phyloP scores from a whole-genome alignment of 352 stramenopile species.

The Globisporangium paroecandrum region DNA sequence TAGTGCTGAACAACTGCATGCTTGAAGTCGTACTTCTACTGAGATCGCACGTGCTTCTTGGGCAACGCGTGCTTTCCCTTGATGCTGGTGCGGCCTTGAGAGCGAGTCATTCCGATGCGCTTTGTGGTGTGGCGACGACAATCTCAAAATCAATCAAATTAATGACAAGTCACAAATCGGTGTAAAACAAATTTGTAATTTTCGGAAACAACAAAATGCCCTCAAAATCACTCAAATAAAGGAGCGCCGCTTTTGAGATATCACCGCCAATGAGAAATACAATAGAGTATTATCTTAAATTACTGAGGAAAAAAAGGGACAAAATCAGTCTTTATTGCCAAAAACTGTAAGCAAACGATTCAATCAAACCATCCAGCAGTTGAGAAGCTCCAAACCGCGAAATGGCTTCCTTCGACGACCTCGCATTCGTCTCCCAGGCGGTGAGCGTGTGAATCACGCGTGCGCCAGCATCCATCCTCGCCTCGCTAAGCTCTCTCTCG shows the following conservation, averaged over 20 bases:
- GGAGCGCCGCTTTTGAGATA: no score
- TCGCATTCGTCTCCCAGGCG: constrained; percentile 45
- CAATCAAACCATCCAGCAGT: no score
- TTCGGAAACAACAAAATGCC: no score
- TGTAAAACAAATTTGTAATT: no score
- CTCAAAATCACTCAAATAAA: no score
- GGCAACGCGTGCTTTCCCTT: constrained; percentile 14
- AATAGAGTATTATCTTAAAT: no score
- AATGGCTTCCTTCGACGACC: constrained; percentile 74
- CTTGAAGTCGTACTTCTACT: constrained; percentile 26
- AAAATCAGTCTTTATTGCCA: no score
- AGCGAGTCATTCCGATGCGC: not conserved
- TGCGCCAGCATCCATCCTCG: not conserved
- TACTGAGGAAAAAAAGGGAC: no score
- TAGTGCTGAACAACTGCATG: constrained; percentile 15
- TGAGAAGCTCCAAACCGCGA: not conserved
- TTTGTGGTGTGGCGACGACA: not conserved
- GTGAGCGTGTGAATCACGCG: not conserved
- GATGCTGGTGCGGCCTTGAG: constrained; percentile 16
- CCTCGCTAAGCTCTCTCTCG: not conserved
- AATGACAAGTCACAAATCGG: not conserved
- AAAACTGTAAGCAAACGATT: no score
- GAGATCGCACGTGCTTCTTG: constrained; percentile 4
- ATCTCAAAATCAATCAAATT: constrained; percentile 2
- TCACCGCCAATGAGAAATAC: no score